These are phyloP conservation scores for Mortierella sp. DNA, from an alignment of 371 early-diverging fungal species.

Conservation along the genomic window DNA sequence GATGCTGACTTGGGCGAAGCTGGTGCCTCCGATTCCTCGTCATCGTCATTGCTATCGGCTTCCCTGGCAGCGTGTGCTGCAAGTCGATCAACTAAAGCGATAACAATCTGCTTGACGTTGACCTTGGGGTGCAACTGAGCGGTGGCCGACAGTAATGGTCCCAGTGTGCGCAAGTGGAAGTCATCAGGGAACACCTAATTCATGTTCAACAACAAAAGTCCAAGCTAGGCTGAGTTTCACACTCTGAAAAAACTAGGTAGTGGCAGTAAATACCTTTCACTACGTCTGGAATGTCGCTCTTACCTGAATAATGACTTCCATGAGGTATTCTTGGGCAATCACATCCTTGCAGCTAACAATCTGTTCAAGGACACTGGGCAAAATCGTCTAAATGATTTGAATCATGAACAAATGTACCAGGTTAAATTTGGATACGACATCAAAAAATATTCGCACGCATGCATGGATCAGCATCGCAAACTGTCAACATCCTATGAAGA, in stretches of 20 bases:
- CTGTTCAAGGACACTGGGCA: constrained; percentile 95
- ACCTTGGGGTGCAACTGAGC: constrained; percentile 92
- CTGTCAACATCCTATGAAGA: not conserved
- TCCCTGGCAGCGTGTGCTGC: constrained; percentile 85
- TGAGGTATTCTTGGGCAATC: constrained; percentile 98
- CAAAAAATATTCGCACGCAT: not conserved
- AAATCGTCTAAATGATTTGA: constrained; percentile 64
- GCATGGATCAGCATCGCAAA: not conserved
- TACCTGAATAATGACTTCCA: constrained; percentile 98
- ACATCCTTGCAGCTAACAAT: constrained; percentile 96
- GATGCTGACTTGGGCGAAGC: constrained; percentile 56
- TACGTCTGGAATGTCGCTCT: not conserved
- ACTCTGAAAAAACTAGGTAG: not conserved
- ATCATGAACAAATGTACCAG: not conserved
- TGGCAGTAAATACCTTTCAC: not conserved
- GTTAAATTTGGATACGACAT: not conserved
- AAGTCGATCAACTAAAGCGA: constrained; percentile 93
- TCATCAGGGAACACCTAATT: constrained; percentile 92
- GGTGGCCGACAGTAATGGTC: constrained; percentile 89
- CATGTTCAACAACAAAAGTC: not conserved
- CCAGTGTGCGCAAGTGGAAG: constrained; percentile 93
- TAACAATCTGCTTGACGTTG: constrained; percentile 94
- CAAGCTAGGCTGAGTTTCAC: not conserved
- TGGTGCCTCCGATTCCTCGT: constrained; percentile 55
- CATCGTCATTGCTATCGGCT: constrained; percentile 61